Percentiles rank a stretch among this genome's conserved stretches.
Evolutionary conservation across 2,329 filamentous ascomycete species (phyloP).

Genomic region (Didymella exigua): DNA sequence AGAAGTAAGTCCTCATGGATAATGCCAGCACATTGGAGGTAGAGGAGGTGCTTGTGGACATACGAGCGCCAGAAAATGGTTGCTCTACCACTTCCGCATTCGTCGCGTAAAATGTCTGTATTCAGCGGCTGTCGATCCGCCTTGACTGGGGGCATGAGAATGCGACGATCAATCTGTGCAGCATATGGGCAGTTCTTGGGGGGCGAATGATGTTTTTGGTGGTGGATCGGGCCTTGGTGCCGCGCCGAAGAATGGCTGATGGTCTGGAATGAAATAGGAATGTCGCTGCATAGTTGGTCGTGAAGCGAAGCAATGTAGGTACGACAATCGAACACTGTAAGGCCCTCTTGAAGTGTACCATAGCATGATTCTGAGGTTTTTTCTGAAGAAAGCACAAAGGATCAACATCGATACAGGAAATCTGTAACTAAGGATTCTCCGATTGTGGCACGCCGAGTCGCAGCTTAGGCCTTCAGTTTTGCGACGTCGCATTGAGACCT

Average conservation of each 20-base stretch:
- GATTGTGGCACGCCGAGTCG: not conserved
- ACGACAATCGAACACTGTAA: not conserved
- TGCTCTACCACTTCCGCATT: not conserved
- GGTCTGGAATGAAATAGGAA: not conserved
- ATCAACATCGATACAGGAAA: not conserved
- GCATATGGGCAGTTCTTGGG: not conserved
- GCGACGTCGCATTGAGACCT: slow-evolving; percentile 1
- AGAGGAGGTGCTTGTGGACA: not conserved
- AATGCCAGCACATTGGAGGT: not conserved
- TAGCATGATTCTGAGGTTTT: too few relatives aligned
- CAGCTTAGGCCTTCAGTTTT: not conserved
- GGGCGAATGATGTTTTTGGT: not conserved
- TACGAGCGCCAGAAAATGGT: not conserved
- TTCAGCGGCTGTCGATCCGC: not conserved
- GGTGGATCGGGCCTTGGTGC: not conserved
- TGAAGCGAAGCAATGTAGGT: not conserved
- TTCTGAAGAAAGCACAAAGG: not conserved
- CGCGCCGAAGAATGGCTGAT: not conserved
- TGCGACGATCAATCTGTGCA: not conserved
- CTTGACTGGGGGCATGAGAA: not conserved
- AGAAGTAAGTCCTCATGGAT: not conserved
- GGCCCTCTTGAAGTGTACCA: not conserved
- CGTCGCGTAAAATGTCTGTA: not conserved
- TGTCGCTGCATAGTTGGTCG: not conserved
- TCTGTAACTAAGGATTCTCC: not conserved